Evolutionary conservation across 441 rosid genomes (phyloP).

Genomic region (Aquilaria agallochum): DNA sequence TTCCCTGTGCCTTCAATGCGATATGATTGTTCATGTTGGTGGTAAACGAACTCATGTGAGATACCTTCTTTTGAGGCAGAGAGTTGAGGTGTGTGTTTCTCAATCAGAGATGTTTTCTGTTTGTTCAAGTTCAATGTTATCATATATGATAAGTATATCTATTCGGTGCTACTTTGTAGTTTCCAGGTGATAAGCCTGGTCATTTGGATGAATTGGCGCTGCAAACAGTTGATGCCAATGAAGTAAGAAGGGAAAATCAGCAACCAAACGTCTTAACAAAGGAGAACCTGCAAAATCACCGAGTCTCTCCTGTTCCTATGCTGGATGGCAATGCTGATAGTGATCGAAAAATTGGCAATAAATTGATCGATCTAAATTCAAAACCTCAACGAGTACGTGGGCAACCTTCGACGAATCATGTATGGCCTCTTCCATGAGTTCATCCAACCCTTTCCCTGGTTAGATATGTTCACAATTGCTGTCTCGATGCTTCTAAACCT

Average conservation of each 20-base stretch:
- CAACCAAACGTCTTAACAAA: slow-evolving; percentile 19
- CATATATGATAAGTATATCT: not conserved
- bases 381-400: slow-evolving; percentile 57
- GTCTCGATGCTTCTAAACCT: slow-evolving; percentile 3
- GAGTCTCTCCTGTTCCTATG: slow-evolving; percentile 27
- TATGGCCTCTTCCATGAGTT: slow-evolving; percentile 17
- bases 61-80: slow-evolving; percentile 67
- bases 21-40: slow-evolving; percentile 74
- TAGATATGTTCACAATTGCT: not conserved
- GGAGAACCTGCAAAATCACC: slow-evolving; percentile 52
- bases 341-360: slow-evolving; percentile 42
- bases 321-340: slow-evolving; percentile 32
- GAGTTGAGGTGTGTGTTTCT: slow-evolving; percentile 60
- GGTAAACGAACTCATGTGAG: slow-evolving; percentile 80
- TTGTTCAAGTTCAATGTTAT: not conserved
- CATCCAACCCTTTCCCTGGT: not conserved
- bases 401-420: slow-evolving; percentile 51
- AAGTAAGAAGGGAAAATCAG: slow-evolving; percentile 38
- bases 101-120: slow-evolving; percentile 9
- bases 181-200: slow-evolving; percentile 73
- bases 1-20: slow-evolving; percentile 83
- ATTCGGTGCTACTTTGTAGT: slow-evolving; percentile 37
- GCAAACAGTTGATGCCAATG: slow-evolving; percentile 30
- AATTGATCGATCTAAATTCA: slow-evolving; percentile 65
- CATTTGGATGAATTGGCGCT: slow-evolving; percentile 35